These are phyloP conservation scores for Salvia sclarea DNA, from an alignment of 305 asterid species.

Conservation along the genomic window DNA sequence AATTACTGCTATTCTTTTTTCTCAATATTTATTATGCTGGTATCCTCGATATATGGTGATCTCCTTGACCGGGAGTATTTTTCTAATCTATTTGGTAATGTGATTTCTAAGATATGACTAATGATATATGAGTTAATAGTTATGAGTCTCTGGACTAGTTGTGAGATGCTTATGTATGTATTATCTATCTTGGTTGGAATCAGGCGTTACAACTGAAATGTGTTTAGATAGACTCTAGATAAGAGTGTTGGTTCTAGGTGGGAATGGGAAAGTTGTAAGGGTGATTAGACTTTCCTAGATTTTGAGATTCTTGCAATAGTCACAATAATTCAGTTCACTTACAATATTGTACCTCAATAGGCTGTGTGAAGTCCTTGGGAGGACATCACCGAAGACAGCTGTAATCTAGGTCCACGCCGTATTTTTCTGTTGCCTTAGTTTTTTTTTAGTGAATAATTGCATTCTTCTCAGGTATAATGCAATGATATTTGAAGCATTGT, in stretches of 20 bases:
- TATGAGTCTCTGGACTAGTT: neutral
- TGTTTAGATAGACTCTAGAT: neutral
- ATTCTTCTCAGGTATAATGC: conserved; percentile 60
- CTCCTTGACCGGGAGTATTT: neutral
- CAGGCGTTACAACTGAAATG: neutral
- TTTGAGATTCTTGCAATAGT: neutral
- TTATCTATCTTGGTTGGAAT: neutral
- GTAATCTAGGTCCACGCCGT: neutral
- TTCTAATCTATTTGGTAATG: conserved; percentile 5
- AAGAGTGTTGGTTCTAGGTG: neutral
- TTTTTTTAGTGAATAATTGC: conserved; percentile 23
- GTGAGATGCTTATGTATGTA: neutral
- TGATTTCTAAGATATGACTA: neutral
- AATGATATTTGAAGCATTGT: conserved; percentile 72
- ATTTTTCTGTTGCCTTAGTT: neutral
- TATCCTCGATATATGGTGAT: neutral
- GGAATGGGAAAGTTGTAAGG: neutral
- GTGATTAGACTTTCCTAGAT: neutral
- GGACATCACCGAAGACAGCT: neutral
- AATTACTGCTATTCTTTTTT: neutral
- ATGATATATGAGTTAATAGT: neutral
- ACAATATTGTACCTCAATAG: neutral
- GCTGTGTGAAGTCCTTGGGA: neutral
- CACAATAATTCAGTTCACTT: neutral
- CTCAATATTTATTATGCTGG: neutral